phyloP scores from a whole-genome alignment of 2,329 filamentous ascomycete genomes.

The Venturia pyrina region DNA sequence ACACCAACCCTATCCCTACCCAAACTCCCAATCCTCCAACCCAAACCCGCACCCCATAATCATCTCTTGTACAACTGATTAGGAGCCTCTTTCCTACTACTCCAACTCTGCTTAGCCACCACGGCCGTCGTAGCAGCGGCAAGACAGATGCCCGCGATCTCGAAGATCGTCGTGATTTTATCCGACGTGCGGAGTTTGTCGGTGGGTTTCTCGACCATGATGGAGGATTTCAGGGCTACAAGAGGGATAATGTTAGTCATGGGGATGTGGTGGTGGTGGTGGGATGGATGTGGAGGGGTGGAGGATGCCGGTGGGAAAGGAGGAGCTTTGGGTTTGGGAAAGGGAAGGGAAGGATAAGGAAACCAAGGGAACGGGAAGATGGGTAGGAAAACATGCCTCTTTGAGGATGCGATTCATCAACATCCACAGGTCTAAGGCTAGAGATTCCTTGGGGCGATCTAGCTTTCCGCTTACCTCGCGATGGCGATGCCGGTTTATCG shows the following conservation, averaged over 20 bases:
- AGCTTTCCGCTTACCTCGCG: neutral
- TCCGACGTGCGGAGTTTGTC: neutral
- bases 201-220: neutral
- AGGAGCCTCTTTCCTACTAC: neutral
- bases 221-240: neutral
- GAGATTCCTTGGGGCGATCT: neutral
- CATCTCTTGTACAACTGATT: neutral
- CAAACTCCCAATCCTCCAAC: neutral
- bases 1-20: too few species aligned
- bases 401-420: neutral
- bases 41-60: neutral
- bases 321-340: too few species aligned
- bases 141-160: neutral
- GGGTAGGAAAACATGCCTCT: neutral
- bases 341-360: neutral
- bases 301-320: too few species aligned
- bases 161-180: neutral
- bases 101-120: neutral
- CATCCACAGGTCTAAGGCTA: neutral
- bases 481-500: neutral
- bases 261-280: neutral
- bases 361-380: neutral
- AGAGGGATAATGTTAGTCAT: neutral
- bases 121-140: neutral
- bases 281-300: neutral